Conservation (phyloP, 192 early-diverging fungal genomes). For the Dispira simplex region DNA sequence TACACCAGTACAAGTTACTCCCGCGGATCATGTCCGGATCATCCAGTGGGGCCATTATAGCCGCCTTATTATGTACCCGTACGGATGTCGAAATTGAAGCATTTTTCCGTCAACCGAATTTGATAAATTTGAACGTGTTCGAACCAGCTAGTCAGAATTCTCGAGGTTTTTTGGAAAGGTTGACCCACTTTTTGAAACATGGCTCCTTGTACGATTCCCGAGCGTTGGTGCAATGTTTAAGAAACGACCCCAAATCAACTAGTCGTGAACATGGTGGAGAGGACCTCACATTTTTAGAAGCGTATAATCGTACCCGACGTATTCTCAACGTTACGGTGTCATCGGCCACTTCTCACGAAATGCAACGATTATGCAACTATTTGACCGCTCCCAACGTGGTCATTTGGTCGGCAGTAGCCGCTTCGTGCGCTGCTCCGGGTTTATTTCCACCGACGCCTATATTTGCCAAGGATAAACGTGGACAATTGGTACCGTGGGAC, state of each 20-base stretch:
- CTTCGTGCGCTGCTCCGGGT: conserved; percentile 72
- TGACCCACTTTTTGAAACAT: conserved; percentile 15
- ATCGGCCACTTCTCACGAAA: conserved; percentile 17
- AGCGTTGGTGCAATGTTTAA: neutral
- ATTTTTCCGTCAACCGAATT: conserved; percentile 12
- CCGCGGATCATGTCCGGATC: conserved; percentile 80
- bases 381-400: conserved; percentile 73
- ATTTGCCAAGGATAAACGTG: conserved; percentile 53
- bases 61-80: conserved; percentile 61
- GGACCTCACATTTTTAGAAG: conserved; percentile 79
- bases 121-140: conserved; percentile 12
- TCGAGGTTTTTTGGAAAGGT: neutral
- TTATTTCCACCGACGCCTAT: conserved; percentile 71
- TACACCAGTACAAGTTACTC: conserved; percentile 49
- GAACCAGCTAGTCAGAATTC: neutral
- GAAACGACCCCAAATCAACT: no score
- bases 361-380: conserved; percentile 76
- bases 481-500: conserved; percentile 47
- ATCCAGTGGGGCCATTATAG: conserved; percentile 73
- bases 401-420: conserved; percentile 77
- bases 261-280: conserved; percentile 20
- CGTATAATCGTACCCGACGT: conserved; percentile 74
- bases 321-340: conserved; percentile 80
- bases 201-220: conserved; percentile 16
- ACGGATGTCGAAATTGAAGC: conserved; percentile 60